Evolutionary conservation across 148 eudicot genomes (phyloP), one percentile per base, ranked within the genome.

Genomic region (Amaranthus cruentus): DNA sequence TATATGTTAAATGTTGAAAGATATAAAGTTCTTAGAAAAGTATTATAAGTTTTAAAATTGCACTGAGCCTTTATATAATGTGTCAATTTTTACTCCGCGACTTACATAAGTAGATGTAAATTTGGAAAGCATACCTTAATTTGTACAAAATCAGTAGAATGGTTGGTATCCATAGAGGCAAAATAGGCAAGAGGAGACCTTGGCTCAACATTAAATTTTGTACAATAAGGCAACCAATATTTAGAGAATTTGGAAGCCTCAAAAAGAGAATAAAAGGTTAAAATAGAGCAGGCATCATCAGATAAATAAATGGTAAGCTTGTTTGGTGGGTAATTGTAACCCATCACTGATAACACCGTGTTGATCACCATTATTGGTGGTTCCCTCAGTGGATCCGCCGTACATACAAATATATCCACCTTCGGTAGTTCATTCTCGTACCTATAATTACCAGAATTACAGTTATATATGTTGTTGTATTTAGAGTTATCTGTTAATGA

Each of bases 171-270:
- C 61, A 51, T 50, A 4, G 88, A 74, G 43, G 9, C 13, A 42
- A 93, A 90, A 81, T 90, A 85, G 62, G 96, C 96, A 6, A 78
- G 80, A 11, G 96, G 93, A 2, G 91, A 88, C 70, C 85, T 79
- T n/a, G 96, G 91, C 58, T 90, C 91, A 15, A 88, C 79, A 3
- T 83, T 75, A 61, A 73, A 90, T 55, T 74, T 86, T 75, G 83
- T 83, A 77, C 93, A 92, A 55, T 75, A 92, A 4, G 96, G 98
- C 57, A 92, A 61, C 98, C 98, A 92, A 73, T 63, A 63, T 71
- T 77, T 78, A 38, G 89, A 61, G 68, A 93, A 90, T 0, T 15
- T 43, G 2, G 96, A 90, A 0, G 98, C 96, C 67, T 90, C 90
- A 65, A 75, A 66, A 12, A 92, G 89, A 47, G 97, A 90, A 73